phyloP scores from a whole-genome alignment of 2,329 filamentous ascomycete genomes.

The Sarocladiaceae sp. region DNA sequence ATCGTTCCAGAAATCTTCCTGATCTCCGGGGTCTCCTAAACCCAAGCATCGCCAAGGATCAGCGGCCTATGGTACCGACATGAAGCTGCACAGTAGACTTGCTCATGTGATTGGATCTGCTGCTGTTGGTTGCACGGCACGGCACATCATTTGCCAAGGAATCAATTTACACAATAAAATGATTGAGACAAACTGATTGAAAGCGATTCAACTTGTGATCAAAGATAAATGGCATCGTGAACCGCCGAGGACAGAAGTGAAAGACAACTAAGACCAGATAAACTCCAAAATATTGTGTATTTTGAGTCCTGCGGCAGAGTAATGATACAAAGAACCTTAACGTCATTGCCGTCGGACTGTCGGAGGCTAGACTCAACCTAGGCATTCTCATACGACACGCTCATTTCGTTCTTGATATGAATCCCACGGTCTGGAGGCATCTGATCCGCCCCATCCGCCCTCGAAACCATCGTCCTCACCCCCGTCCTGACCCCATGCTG shows the following conservation, averaged over 20 bases:
- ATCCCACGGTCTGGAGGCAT: background rate
- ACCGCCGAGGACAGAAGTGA: background rate
- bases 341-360: no score
- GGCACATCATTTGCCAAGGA: conserved; percentile 5
- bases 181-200: no score
- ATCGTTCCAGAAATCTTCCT: background rate
- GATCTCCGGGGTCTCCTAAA: background rate
- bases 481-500: no score
- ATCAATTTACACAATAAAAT: no score
- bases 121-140: background rate
- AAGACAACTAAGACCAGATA: background rate
- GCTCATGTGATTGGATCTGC: conserved; percentile 4
- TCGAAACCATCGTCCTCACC: background rate
- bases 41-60: background rate
- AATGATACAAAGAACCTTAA: no score
- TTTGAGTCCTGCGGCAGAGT: no score
- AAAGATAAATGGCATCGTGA: no score
- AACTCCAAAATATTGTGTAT: background rate
- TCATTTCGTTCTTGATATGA: background rate
- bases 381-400: background rate
- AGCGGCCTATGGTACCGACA: background rate
- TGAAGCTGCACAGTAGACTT: background rate
- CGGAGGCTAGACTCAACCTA: no score
- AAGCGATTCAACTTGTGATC: no score
- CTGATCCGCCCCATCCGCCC: background rate